Evolutionary conservation across 2,329 filamentous ascomycete genomes (phyloP), one percentile per base, ranked within the genome.

Genomic region (Cercospora canescens): DNA sequence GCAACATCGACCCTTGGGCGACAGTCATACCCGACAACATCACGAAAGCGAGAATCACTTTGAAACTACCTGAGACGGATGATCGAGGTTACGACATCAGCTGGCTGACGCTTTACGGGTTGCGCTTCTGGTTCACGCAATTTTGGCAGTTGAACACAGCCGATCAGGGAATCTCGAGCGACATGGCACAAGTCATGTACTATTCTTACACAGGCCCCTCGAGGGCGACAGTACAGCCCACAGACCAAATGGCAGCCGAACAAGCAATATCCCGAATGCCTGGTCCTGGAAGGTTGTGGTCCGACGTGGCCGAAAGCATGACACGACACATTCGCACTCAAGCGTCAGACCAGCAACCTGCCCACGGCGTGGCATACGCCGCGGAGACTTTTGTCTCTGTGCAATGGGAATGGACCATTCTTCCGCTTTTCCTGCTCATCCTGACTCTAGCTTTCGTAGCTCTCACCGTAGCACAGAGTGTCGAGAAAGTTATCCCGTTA

Each of bases 351-450:
- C 32, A 50, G 5, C 24, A 14, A 14, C 7, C 37, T 12, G 58
- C 55, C 4, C 6, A 39, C 6, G 60, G 63, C 14, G 61, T 48
- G 1, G 66, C 63, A 3, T 54, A 24, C 7, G 55, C 37, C 1
- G 21, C 54, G 24, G 12, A 59, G 41, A 65, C 41, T 2, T 35
- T 65, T 7, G 68, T 70, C 3, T 57, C 50, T n/a, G 66, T 50
- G 16, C 63, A 66, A 21, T 68, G 66, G 66, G 24, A 54, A n/a
- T 70, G 63, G 66, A 48, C 55, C 8, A 65, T 64, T 14, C 60
- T 64, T 12, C 63, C 68, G 1, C 16, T 68, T 2, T 18, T 24
- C 1, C 30, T 70, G 26, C 58, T 70, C 5, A 39, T 56, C 6
- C 18, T 68, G 16, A 70, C 63, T 1, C 16, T 68, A 1, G 24